Conservation (phyloP, 2,329 filamentous ascomycete species). For the Trichoderma asperellum region DNA sequence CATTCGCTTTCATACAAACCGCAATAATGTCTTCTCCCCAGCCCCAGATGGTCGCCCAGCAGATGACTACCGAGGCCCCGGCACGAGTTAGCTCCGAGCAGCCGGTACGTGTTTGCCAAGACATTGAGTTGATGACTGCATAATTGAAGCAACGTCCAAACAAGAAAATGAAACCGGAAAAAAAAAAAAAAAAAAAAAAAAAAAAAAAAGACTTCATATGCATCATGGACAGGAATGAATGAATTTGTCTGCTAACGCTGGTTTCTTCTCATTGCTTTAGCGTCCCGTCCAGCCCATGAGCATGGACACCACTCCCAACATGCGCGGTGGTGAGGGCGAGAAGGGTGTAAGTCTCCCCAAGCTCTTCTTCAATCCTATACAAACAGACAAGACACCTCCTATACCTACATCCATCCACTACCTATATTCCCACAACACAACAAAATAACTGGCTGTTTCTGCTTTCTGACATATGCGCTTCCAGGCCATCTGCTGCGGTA, state of each 20-base stretch:
- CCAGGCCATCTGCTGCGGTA: slow-evolving; percentile 47
- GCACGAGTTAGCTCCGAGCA: slow-evolving; percentile 40
- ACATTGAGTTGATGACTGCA: background rate
- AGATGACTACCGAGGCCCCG: slow-evolving; percentile 39
- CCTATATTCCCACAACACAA: background rate
- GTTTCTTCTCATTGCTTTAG: slow-evolving; percentile 32
- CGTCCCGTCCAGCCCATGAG: slow-evolving; percentile 44
- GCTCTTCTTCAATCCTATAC: background rate
- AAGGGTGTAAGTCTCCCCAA: slow-evolving; percentile 39
- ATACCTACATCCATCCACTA: background rate
- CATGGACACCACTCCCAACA: slow-evolving; percentile 37
- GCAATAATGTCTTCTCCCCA: slow-evolving; percentile 29
- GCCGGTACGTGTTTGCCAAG: slow-evolving; percentile 38
- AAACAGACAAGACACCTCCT: background rate
- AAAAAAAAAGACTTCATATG: background rate
- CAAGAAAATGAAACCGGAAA: background rate
- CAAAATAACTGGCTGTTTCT: background rate
- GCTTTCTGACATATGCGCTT: background rate
- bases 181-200: background rate
- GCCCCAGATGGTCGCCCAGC: slow-evolving; percentile 42
- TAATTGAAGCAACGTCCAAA: background rate
- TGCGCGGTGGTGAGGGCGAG: slow-evolving; percentile 44
- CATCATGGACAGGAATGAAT: background rate
- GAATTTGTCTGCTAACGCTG: background rate
- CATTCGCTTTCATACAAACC: background rate